Evolutionary conservation across 176 grass and related monocot species (phyloP).

Genomic region (Leersia perrieri): DNA sequence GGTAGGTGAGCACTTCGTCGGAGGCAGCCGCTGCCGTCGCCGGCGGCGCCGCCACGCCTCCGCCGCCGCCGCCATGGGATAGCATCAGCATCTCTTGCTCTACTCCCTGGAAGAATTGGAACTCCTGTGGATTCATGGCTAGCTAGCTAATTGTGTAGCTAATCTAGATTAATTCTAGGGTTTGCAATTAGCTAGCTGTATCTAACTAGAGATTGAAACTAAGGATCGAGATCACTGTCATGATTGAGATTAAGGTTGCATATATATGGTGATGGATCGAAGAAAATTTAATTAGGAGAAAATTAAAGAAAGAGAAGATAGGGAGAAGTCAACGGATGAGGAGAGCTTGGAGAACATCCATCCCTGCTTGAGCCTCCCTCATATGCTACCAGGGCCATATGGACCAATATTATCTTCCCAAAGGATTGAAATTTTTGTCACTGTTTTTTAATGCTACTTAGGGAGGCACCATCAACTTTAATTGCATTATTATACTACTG

Average conservation of each 20-base stretch:
- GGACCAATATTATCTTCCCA: background rate
- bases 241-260: background rate
- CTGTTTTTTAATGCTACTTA: background rate
- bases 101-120: background rate
- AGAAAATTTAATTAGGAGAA: background rate
- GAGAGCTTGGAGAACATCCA: background rate
- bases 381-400: slow-evolving; percentile 21
- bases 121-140: slow-evolving; percentile 11
- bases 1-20: background rate
- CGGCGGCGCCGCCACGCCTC: background rate
- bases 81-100: background rate
- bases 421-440: background rate
- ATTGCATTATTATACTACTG: background rate
- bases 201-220: background rate
- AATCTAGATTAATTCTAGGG: background rate
- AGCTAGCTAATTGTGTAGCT: background rate
- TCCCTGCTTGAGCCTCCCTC: slow-evolving; percentile 29
- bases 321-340: slow-evolving; percentile 12
- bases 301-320: background rate
- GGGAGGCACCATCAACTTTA: background rate
- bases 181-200: background rate
- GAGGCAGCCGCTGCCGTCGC: background rate
- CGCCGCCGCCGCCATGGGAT: background rate
- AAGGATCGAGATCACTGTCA: background rate
- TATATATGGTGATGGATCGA: background rate